Conservation (phyloP, 2,329 filamentous ascomycete genomes). For the Pseudogymnoascus sp. region DNA sequence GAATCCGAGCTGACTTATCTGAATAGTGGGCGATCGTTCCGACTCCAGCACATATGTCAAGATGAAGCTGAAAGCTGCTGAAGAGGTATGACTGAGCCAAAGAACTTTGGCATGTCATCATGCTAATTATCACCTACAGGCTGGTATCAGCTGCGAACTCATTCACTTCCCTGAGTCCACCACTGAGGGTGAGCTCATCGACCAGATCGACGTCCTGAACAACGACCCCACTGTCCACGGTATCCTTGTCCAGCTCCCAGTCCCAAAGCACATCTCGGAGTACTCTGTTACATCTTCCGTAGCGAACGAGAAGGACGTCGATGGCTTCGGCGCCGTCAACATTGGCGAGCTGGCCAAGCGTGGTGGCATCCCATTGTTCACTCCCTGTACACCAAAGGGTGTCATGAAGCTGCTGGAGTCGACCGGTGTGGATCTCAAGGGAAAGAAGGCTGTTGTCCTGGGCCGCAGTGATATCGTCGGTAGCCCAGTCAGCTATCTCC, state of each 20-base stretch:
- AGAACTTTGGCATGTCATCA: constrained; percentile 13
- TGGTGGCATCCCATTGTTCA: constrained; percentile 80
- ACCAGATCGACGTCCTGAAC: constrained; percentile 75
- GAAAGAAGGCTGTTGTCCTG: constrained; percentile 90
- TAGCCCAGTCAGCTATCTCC: constrained; percentile 88
- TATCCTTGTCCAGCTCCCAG: constrained; percentile 85
- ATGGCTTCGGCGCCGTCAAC: constrained; percentile 89
- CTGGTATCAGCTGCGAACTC: constrained; percentile 81
- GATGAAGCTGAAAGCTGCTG: constrained; percentile 97
- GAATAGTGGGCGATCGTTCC: constrained; percentile 76
- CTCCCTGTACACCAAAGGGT: constrained; percentile 93
- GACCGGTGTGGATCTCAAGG: constrained; percentile 71
- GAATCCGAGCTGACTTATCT: constrained; percentile 13
- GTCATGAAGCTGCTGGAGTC: constrained; percentile 88
- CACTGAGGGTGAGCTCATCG: constrained; percentile 76
- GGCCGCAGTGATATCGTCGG: constrained; percentile 96
- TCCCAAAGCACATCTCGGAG: constrained; percentile 85
- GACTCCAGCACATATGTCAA: constrained; percentile 99
- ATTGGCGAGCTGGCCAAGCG: constrained; percentile 96
- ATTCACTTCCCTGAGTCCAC: constrained; percentile 76
- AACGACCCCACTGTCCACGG: constrained; percentile 80
- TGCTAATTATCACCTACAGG: constrained; percentile 42
- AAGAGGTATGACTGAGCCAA: constrained; percentile 54
- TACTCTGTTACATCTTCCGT: constrained; percentile 85
- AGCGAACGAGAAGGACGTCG: constrained; percentile 90